Evolutionary conservation across 169 alveolate genomes (phyloP), one percentile per base, ranked within the genome.

Genomic region (Cryptosporidium tyzzeri): DNA sequence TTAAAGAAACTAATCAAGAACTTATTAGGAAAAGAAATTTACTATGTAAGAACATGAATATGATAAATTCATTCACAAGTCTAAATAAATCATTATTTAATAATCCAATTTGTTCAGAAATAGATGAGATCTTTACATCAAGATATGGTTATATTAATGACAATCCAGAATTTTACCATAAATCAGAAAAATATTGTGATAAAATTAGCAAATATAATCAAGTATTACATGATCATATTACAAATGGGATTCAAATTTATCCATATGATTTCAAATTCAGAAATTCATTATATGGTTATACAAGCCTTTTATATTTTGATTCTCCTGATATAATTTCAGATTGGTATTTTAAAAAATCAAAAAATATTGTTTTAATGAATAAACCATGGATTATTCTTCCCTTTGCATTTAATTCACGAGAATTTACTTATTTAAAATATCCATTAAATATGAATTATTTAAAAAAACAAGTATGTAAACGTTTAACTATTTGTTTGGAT

Each of bases 371-470:
- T 16, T 80, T 62, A 33, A 80, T 80, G 89, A 62, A 31, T 16
- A 80, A 80, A n/a, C 89, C 73, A n/a, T 80, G 89, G 89, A 41
- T 44, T 26, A 61, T 80, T 62, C 65, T 80, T 59, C 75, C 89
- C 3, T 80, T 80, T 23, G 48, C 44, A 21, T 59, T 80, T 33
- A 80, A 80, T 33, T 61, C 41, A 61, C 18, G 80, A 62, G 70
- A 44, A 45, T 65, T 37, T 70, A 21, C 37, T 23, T 18, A 12
- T 3, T 45, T 44, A 18, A 55, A 61, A 26, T 12, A 55, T 33
- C 62, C 84, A 12, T 37, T 39, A 18, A 59, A 62, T 26, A 12
- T 80, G 3, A 7, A 80, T 59, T 18, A 62, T 65, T n/a, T 65
- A 62, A 80, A 65, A 29, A 59, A 62, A 29, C 35, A 62, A 26